phyloP scores from a whole-genome alignment of 176 grass and related monocot genomes.

The Melocanna baccifera region DNA sequence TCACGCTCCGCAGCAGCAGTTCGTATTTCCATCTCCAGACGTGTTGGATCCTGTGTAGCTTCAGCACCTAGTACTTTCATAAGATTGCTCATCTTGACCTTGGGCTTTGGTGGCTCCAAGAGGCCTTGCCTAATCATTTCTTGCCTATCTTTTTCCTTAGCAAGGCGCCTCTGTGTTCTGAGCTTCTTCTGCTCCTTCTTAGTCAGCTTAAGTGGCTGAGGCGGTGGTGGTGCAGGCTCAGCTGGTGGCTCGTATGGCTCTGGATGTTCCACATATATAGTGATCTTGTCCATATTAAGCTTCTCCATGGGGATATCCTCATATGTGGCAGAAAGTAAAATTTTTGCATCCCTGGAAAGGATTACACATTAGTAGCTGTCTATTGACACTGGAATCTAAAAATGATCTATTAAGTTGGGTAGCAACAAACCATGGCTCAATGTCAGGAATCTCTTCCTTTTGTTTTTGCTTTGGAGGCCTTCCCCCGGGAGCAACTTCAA shows the following conservation, averaged over 20 bases:
- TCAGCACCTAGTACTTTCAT: conserved; percentile 96
- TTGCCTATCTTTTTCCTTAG: conserved; percentile 97
- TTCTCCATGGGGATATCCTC: conserved; percentile 58
- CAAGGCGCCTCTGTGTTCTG: conserved; percentile 89
- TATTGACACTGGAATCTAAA: conserved; percentile 1
- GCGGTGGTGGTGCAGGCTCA: conserved; percentile 74
- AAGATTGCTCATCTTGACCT: conserved; percentile 99
- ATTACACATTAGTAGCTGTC: neutral
- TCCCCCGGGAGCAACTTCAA: conserved; percentile 66
- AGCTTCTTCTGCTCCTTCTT: conserved; percentile 98
- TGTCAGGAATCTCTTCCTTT: conserved; percentile 88
- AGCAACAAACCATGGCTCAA: conserved; percentile 86
- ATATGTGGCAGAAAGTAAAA: conserved; percentile 54
- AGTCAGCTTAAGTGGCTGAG: conserved; percentile 91
- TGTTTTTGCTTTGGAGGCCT: conserved; percentile 71
- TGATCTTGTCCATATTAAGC: conserved; percentile 85
- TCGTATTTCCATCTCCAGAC: conserved; percentile 85
- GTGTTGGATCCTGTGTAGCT: conserved; percentile 91
- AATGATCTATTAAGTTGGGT: neutral
- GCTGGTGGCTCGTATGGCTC: conserved; percentile 84
- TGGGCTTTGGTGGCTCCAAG: conserved; percentile 90
- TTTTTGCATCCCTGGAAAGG: conserved; percentile 71
- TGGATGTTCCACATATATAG: conserved; percentile 87
- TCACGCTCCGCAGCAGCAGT: conserved; percentile 94
- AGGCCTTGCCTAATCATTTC: conserved; percentile 99